A percentile compares a stretch with the other conserved stretches of the same genome.
phyloP scores from a whole-genome alignment of 139 green algal genomes.

The Chlorella sorokiniana region DNA sequence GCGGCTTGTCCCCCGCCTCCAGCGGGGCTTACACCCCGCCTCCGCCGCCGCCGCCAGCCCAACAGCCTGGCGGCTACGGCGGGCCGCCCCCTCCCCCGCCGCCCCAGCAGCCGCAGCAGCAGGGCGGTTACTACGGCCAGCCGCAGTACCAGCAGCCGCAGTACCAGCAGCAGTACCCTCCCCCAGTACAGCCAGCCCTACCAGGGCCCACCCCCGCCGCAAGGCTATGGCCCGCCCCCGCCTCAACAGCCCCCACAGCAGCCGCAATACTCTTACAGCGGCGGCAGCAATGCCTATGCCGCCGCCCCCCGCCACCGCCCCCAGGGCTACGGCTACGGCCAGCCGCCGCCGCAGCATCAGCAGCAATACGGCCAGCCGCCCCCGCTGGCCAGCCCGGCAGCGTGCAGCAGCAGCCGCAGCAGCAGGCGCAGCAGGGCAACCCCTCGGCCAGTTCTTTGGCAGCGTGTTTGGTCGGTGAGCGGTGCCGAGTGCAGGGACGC shows the following conservation, averaged over 20 bases:
- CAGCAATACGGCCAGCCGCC: constrained; percentile 1
- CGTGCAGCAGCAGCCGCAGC: not conserved
- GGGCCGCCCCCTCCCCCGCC: no score
- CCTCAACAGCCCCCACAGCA: not conserved
- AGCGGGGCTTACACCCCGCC: no score
- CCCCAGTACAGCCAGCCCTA: not conserved
- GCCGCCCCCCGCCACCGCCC: not conserved
- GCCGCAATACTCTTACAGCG: constrained; percentile 10
- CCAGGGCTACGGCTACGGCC: no score
- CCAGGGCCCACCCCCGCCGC: not conserved
- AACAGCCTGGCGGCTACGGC: no score
- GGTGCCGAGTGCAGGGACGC: not conserved
- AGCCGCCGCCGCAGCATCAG: constrained; percentile 10
- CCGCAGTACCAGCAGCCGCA: constrained; percentile 16
- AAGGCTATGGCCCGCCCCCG: constrained; percentile 4
- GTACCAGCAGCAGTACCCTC: constrained; percentile 12
- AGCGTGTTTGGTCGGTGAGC: constrained; percentile 3
- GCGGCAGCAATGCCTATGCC: not conserved
- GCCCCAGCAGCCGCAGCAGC: not conserved
- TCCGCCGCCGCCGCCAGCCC: no score
- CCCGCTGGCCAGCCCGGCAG: not conserved
- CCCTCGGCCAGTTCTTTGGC: constrained; percentile 18
- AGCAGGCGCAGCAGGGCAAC: constrained; percentile 21
- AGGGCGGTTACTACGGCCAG: not conserved
- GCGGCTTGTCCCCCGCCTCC: no score